Evolutionary conservation across 257 asterid genomes (phyloP), one percentile per base, ranked within the genome.

Genomic region (Gentiana macrophylla): DNA sequence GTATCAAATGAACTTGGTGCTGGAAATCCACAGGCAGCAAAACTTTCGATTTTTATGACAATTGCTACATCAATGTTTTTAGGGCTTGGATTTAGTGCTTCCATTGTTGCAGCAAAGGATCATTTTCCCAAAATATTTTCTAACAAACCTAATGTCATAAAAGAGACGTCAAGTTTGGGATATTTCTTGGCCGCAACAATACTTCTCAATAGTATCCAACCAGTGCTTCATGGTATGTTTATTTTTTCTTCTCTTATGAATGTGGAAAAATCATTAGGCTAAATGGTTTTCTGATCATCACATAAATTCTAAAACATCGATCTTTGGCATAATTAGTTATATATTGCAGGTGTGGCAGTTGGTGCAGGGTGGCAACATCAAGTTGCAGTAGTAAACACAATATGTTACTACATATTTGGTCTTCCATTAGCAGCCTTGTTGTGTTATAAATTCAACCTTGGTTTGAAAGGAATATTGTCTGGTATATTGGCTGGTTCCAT

Each of bases 361-460:
- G 96, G 96, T 52, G 95, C 96, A 4, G 96, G 96, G 6, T 84
- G 95, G 97, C 95, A 89, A 70, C 41, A 63, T 37, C 76, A 82
- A 0, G 95, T 89, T 1, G 97, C 97, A 1, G n/a, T 75, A 6
- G 62, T 89, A 63, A 89, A 89, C 71, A 1, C 75, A 0, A 72
- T 45, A 1, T 79, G 89, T 52, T 89, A 89, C 62, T 86, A 86
- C 11, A 4, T 78, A 0, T 70, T 86, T 35, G 97, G 97, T 41
- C 81, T 89, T 61, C 97, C 97, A 1, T 61, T 89, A 8, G 95
- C 95, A 12, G 97, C 83, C 0, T 61, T 86, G 61, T 83, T 86
- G 35, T 94, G 97, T 24, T 86, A 79, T 77, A 76, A 61, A 61
- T 62, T 77, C 15, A 71, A 68, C 5, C 75, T 74, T 36, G 89